These are phyloP conservation scores for Mangifera indica DNA, from an alignment of 345 rosid species.

Conservation along the genomic window DNA sequence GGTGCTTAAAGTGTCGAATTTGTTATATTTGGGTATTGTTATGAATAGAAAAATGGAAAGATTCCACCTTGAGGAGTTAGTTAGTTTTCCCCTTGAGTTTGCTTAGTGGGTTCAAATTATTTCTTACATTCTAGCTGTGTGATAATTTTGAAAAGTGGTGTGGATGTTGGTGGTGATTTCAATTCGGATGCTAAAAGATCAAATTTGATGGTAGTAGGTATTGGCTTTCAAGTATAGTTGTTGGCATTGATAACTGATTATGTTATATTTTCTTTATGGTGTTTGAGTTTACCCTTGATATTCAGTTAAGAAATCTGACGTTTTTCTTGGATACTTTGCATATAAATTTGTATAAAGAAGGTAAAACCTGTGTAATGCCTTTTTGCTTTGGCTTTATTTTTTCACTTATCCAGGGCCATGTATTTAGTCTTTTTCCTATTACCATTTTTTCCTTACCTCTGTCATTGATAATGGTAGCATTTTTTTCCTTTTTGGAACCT, in stretches of 20 bases:
- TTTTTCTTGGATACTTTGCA: background rate
- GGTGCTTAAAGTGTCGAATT: background rate
- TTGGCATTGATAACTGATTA: background rate
- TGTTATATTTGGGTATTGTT: background rate
- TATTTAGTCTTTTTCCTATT: background rate
- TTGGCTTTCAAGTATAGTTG: background rate
- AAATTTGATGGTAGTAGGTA: slow-evolving; percentile 1
- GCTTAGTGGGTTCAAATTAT: background rate
- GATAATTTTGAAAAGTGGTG: background rate
- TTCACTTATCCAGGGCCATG: background rate
- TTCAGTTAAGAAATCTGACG: background rate
- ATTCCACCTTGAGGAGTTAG: background rate
- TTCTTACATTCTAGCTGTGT: background rate
- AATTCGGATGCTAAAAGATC: background rate
- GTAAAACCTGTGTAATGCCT: background rate
- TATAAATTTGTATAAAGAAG: background rate
- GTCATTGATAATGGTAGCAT: background rate
- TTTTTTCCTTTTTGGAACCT: background rate
- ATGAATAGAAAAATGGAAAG: background rate
- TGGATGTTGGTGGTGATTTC: background rate
- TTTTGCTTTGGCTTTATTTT: background rate
- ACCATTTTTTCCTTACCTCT: background rate
- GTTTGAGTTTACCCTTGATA: background rate
- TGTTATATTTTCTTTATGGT: background rate
- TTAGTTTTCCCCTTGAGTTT: too few relatives aligned